These are phyloP conservation scores for Linnemannia hyalina DNA, from an alignment of 192 early-diverging fungal genomes.

Conservation along the genomic window DNA sequence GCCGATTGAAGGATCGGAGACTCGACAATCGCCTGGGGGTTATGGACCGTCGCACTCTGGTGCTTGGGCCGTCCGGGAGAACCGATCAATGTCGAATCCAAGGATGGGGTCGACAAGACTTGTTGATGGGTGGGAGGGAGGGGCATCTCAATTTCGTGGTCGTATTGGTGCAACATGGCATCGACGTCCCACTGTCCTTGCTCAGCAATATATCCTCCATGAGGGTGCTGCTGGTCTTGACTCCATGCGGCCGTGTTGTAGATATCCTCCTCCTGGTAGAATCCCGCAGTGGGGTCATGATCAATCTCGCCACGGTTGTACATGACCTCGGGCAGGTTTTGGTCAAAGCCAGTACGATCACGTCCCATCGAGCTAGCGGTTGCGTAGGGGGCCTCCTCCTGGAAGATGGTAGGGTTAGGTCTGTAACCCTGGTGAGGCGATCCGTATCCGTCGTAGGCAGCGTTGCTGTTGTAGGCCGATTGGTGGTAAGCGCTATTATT, in stretches of 20 bases:
- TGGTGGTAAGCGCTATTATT: background rate
- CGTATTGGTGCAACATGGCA: background rate
- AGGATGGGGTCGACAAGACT: background rate
- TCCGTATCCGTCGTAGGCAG: background rate
- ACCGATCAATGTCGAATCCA: constrained; percentile 9
- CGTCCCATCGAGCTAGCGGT: constrained; percentile 25
- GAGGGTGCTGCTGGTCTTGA: background rate
- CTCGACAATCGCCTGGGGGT: constrained; percentile 25
- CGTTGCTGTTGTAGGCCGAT: background rate
- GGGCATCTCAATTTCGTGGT: background rate
- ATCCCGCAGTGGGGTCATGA: constrained; percentile 12
- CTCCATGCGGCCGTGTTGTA: background rate
- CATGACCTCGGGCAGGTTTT: constrained; percentile 39
- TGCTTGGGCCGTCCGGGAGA: background rate
- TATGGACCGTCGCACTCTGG: background rate
- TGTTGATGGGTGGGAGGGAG: background rate
- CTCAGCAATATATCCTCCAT: background rate
- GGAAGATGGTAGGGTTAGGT: constrained; percentile 30
- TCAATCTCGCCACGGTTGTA: constrained; percentile 25
- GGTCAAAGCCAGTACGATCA: constrained; percentile 24
- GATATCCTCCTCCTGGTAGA: constrained; percentile 24
- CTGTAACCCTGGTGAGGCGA: constrained; percentile 15
- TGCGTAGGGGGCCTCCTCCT: constrained; percentile 23
- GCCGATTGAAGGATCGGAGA: constrained; percentile 19
- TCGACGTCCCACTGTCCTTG: constrained; percentile 21